Conservation (phyloP, 225 moss, liverwort and hornwort species). For the Bryum argenteum region DNA sequence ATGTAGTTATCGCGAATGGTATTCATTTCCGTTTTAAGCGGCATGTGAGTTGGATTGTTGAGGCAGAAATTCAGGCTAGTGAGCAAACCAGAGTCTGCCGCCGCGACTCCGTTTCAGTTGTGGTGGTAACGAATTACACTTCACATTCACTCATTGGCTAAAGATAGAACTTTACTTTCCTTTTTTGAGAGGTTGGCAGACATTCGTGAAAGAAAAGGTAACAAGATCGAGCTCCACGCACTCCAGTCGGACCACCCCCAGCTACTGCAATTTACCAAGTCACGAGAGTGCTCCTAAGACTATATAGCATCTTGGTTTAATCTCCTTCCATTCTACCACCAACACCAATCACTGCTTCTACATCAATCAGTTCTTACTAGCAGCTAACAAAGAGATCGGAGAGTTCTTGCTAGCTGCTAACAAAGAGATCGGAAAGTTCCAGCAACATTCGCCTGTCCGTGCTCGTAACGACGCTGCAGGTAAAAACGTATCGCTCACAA, state of each 20-base stretch:
- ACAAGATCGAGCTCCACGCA: not conserved
- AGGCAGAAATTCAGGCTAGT: not conserved
- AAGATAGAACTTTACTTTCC: not conserved
- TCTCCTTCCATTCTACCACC: not conserved
- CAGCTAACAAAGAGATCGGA: not conserved
- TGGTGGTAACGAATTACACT: too few species aligned
- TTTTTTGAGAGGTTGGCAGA: not conserved
- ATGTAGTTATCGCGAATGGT: not conserved
- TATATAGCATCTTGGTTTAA: not conserved
- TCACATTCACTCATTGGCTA: not conserved
- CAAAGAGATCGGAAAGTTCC: too few species aligned
- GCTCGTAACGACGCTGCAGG: too few species aligned
- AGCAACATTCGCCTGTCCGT: too few species aligned
- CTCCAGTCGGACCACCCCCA: not conserved
- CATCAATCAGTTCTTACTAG: not conserved
- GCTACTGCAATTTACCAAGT: not conserved
- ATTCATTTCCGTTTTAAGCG: not conserved
- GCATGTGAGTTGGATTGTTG: not conserved
- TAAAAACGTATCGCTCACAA: too few species aligned
- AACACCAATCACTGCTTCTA: not conserved
- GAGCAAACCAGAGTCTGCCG: not conserved
- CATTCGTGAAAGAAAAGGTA: not conserved
- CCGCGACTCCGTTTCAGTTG: too few species aligned
- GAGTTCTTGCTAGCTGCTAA: not conserved
- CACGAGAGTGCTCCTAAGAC: not conserved